Conservation (phyloP, 371 early-diverging fungal genomes). For the Encephalitozoon cuniculi region DNA sequence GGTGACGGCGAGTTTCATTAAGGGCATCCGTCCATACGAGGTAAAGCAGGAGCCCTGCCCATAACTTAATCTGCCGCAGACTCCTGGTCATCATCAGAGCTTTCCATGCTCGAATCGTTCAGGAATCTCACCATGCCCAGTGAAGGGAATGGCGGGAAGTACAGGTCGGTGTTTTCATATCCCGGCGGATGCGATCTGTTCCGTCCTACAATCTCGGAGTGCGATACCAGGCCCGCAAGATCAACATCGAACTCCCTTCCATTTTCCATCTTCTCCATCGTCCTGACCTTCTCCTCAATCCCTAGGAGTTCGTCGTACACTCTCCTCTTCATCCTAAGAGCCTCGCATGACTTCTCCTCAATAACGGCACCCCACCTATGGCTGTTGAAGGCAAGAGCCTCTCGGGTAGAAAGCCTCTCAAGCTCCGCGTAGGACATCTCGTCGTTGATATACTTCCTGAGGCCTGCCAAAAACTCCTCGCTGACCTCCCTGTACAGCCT, state of each 20-base stretch:
- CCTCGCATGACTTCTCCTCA: background rate
- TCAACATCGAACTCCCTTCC: conserved; percentile 1
- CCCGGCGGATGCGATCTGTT: conserved; percentile 5
- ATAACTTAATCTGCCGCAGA: background rate
- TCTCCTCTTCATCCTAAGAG: background rate
- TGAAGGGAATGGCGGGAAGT: conserved; percentile 20
- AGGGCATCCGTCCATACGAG: background rate
- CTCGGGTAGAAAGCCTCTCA: background rate
- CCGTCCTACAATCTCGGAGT: conserved; percentile 11
- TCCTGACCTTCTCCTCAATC: conserved; percentile 10
- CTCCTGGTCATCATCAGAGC: background rate
- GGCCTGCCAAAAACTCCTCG: background rate
- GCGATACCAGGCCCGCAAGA: background rate
- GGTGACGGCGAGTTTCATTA: conserved; percentile 70
- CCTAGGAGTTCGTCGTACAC: background rate
- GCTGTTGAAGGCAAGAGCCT: background rate
- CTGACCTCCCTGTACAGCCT: conserved; percentile 8
- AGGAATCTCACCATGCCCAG: background rate
- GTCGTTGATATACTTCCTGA: background rate
- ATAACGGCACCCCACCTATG: background rate
- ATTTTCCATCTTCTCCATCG: background rate
- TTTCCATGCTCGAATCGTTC: background rate
- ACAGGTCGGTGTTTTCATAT: conserved; percentile 15
- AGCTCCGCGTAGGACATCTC: conserved; percentile 1
- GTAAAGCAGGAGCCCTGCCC: background rate